Base-by-base conservation (phyloP, 441 rosid genomes). In the Raphanus hybrid region DNA sequence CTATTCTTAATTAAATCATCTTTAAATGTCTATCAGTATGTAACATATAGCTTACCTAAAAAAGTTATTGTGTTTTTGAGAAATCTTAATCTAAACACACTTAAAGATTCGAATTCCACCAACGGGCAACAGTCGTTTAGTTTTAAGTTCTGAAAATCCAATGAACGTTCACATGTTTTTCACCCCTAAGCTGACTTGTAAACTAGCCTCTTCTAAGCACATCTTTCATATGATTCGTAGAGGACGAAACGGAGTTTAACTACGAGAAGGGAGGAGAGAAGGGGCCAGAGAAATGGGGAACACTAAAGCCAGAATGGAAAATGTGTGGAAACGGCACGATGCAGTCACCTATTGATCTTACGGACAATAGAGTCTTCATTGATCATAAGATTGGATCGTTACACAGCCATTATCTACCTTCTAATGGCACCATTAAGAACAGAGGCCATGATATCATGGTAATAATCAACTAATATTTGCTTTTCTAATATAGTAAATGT, bases 391-490 rank as follows among this genome's bases (percentile, higher is more conserved):
- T 87, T 14, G 93, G 89, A 45, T 79, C 70, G 34, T 84, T 93
- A 27, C 80, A 50, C 3, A 76, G 88, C 75, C 80, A 70, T 58
- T 91, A 91, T 71, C 72, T 78, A 57, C 86, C 93, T 8, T 73
- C 88, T 18, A 84, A 82, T 70, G 85, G 91, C 67, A 86, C 84
- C 27, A 85, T 93, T 14, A 86, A 45, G 79, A 93, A 93, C 18
- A 86, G 97, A 54, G 98, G 98, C 26, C 97, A 91, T 77, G 98
- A 91, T 69, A 90, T 91, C 74, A 86, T 83, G 97, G 98, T 93
- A 86, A 71, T 16, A 3, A 62, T 23, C 4, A 48, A 37, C 3
- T 69, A 20, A 9, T 58, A 15, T 37, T 15, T 7, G 6, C 0
- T n/a, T 72, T 32, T 73, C 18, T 37, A 57, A 11, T 23, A 64